These are phyloP conservation scores for Exophiala mesophila DNA, from an alignment of 2,329 filamentous ascomycete genomes.

Conservation along the genomic window DNA sequence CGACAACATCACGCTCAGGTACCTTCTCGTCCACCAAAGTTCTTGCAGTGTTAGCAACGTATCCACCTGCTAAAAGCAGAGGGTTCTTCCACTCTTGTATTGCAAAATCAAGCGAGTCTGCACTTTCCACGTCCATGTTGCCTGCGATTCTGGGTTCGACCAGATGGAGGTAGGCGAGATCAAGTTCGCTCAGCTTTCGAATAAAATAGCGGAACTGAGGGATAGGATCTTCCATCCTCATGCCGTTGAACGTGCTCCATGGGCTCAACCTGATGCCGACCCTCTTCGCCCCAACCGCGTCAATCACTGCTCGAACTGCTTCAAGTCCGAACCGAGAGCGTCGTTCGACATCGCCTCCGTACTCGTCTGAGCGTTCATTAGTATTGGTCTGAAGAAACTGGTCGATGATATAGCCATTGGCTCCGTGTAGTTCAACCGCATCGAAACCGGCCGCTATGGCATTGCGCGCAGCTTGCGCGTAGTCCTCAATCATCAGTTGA, in stretches of 20 bases:
- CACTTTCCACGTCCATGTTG: constrained; percentile 32
- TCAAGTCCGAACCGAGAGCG: constrained; percentile 50
- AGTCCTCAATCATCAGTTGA: constrained; percentile 37
- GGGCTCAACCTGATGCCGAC: constrained; percentile 44
- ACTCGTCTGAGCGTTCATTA: constrained; percentile 48
- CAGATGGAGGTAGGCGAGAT: constrained; percentile 54
- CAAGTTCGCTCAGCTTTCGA: constrained; percentile 44
- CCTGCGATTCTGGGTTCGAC: constrained; percentile 47
- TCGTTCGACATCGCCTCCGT: constrained; percentile 48
- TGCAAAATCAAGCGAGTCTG: constrained; percentile 3
- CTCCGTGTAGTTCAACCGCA: constrained; percentile 43
- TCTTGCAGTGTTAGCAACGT: constrained; percentile 47
- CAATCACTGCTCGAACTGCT: constrained; percentile 37
- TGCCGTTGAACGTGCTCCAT: constrained; percentile 45
- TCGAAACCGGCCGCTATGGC: constrained; percentile 54
- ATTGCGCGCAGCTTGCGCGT: constrained; percentile 42
- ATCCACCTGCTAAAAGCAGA: constrained; percentile 54
- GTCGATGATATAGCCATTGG: constrained; percentile 48
- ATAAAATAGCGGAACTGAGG: constrained; percentile 56
- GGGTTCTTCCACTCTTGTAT: constrained; percentile 45
- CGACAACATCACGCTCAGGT: constrained; percentile 41
- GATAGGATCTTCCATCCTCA: constrained; percentile 55
- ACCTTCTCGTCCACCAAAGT: no score
- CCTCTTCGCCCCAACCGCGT: constrained; percentile 32
- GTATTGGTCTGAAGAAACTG: constrained; percentile 49